phyloP scores from a whole-genome alignment of 139 green algal genomes.

The Chlorella sp. region DNA sequence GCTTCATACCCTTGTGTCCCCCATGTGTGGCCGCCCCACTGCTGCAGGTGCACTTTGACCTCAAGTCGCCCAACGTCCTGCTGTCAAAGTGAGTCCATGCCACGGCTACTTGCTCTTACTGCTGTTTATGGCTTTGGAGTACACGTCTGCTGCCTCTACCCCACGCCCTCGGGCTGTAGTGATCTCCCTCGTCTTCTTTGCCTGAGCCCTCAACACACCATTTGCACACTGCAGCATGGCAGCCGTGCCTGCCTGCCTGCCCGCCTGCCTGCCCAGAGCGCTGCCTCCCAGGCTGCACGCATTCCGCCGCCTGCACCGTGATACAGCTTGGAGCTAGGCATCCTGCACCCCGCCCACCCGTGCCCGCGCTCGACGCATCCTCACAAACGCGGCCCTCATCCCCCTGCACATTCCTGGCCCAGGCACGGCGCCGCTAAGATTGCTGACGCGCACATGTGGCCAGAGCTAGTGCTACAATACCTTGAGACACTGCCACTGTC shows the following conservation, averaged over 20 bases:
- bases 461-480: no score
- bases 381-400: no score
- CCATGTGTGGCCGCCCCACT: not conserved
- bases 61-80: constrained; percentile 58
- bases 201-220: no score
- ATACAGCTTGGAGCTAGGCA: not conserved
- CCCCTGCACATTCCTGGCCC: no score
- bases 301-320: not conserved
- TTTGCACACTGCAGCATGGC: not conserved
- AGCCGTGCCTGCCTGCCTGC: not conserved
- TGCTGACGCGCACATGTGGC: no score
- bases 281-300: no score
- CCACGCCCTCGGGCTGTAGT: no score
- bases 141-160: not conserved
- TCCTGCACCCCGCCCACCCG: not conserved
- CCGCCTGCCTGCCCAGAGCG: not conserved
- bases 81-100: constrained; percentile 38
- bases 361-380: no score
- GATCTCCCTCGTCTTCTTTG: no score
- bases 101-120: no score
- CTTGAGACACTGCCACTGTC: not conserved
- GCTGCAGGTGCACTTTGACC: constrained; percentile 45
- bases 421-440: no score
- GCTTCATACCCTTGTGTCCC: not conserved
- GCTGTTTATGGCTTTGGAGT: no score